Base-by-base conservation (phyloP, 441 rosid species). In the Bocquillonia castaneifolia region DNA sequence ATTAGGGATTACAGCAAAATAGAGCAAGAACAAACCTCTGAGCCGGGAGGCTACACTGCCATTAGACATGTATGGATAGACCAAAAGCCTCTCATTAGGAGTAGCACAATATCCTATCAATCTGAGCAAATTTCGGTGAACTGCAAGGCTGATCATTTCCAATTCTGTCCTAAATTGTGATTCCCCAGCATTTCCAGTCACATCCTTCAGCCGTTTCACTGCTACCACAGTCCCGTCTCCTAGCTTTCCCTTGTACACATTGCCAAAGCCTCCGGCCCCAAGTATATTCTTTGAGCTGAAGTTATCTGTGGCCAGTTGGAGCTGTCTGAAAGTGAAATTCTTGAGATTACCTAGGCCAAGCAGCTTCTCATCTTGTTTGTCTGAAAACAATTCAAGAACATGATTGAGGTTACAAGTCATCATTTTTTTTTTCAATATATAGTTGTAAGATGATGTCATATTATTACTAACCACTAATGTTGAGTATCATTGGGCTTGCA, bases 31-130 rank as follows among this genome's bases (percentile, higher is more conserved):
- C 86, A 67, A 51, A 92, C 96, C 94, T 90, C 86, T 84, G 40
- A 92, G 96, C 79, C 96, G 81, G 50, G 88, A 86, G 37, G 97
- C 97, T 48, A 90, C 97, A 40, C 97, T 89, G 75, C 97, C 96
- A 57, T 90, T 92, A 54, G 92, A 80, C 96, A 90, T 92, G 77
- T 85, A 87, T 53, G 96, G 97, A 48, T 92, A 92, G 5, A 92
- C 92, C 74, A 92, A 87, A 73, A 92, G 90, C 72, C 94, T 83
- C 85, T 92, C 96, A 1, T 25, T 83, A 20, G 81, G 75, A 62
- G 87, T 86, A 23, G 77, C 84, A 56, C 98, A 90, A 63, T 82
- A 92, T 66, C 98, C 98, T 10, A 83, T 82, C 63, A 92, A 76
- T 65, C 86, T 83, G 25, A 92, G 91, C 81, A 92, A 70, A 72